Percentiles rank a stretch among this genome's conserved stretches.
phyloP scores from a whole-genome alignment of 2,329 filamentous ascomycete genomes.

The Pleurostoma richardsiae region DNA sequence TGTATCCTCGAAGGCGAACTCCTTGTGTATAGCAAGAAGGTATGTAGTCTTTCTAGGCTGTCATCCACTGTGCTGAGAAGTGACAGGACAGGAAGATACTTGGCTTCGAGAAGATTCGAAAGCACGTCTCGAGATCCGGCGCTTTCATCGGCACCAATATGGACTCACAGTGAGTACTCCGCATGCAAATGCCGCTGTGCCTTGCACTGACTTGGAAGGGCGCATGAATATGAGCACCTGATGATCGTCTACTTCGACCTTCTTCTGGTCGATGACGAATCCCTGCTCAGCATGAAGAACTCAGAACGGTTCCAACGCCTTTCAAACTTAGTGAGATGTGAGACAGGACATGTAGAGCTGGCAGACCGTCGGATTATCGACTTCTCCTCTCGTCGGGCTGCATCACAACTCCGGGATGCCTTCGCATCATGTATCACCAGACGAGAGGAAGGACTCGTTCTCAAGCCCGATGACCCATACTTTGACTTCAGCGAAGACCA shows the following conservation, averaged over 20 bases:
- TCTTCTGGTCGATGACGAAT: conserved; percentile 48
- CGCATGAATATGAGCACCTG: conserved; percentile 45
- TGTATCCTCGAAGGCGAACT: conserved; percentile 85
- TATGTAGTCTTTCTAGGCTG: conserved; percentile 16
- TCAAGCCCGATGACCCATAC: conserved; percentile 79
- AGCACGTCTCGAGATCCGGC: conserved; percentile 71
- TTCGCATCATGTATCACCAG: conserved; percentile 64
- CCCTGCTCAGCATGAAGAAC: conserved; percentile 45
- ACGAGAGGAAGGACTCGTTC: conserved; percentile 71
- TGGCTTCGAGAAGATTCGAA: conserved; percentile 77
- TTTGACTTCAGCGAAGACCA: conserved; percentile 46
- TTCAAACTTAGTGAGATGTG: conserved; percentile 41
- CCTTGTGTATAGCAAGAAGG: conserved; percentile 67
- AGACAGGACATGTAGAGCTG: conserved; percentile 60
- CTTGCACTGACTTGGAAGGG: conserved; percentile 21
- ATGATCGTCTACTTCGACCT: conserved; percentile 61
- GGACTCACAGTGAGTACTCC: conserved; percentile 58
- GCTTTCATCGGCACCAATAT: conserved; percentile 59
- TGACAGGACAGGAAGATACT: conserved; percentile 54
- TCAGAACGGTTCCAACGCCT: conserved; percentile 58
- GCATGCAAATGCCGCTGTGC: neutral
- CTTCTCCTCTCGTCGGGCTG: conserved; percentile 49
- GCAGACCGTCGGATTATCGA: conserved; percentile 64
- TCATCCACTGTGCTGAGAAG: neutral
- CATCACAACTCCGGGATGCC: conserved; percentile 49